phyloP scores from a whole-genome alignment of 805 yeast species.

The Kurtzmaniella fragi region DNA sequence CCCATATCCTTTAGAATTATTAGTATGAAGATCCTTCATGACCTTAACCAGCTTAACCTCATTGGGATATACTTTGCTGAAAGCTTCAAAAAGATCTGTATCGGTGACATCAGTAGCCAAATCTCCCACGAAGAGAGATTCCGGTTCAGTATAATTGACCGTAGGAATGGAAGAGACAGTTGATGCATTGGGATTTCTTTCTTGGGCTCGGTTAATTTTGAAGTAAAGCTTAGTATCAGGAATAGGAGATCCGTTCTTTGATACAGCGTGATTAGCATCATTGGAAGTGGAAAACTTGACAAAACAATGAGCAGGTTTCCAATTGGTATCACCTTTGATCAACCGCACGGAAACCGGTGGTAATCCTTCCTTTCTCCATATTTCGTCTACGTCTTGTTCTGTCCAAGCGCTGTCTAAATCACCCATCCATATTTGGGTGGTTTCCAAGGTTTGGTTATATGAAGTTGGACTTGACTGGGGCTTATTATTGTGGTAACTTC shows the following conservation, averaged over 20 bases:
- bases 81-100: slow-evolving; percentile 54
- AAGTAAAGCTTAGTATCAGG: slow-evolving; percentile 61
- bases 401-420: slow-evolving; percentile 84
- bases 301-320: slow-evolving; percentile 59
- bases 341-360: slow-evolving; percentile 55
- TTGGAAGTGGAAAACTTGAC: slow-evolving; percentile 61
- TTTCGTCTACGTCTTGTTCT: slow-evolving; percentile 56
- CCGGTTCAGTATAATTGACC: slow-evolving; percentile 30
- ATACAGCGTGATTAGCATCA: slow-evolving; percentile 61
- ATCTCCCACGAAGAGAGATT: slow-evolving; percentile 82
- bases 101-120: slow-evolving; percentile 72
- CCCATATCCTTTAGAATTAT: slow-evolving; percentile 79
- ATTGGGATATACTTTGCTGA: slow-evolving; percentile 66
- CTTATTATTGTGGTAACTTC: not conserved
- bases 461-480: not conserved
- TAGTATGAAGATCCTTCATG: slow-evolving; percentile 68
- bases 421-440: slow-evolving; percentile 75
- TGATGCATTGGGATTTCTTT: slow-evolving; percentile 8
- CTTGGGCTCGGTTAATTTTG: slow-evolving; percentile 72
- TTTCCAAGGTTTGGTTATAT: not conserved
- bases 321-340: slow-evolving; percentile 53
- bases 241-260: slow-evolving; percentile 62
- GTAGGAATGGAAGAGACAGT: slow-evolving; percentile 1
- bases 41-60: slow-evolving; percentile 67
- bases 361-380: slow-evolving; percentile 74